A percentile compares a stretch with the other conserved stretches of the same genome.
phyloP scores from a whole-genome alignment of 768 basidiomycete species.

The Clitopilus hobsonii region DNA sequence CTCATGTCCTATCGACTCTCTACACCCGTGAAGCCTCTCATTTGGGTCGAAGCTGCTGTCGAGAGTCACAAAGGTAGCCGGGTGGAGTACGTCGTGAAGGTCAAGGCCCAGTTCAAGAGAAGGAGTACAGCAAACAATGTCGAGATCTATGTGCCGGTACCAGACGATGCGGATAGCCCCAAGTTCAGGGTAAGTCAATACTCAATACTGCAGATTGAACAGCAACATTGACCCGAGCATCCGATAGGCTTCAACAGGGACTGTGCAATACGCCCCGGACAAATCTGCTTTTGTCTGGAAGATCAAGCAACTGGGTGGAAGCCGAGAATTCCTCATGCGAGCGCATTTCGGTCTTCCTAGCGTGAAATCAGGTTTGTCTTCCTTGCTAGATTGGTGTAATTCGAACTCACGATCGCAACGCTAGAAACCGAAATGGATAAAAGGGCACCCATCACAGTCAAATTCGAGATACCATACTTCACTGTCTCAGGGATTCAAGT shows the following conservation, averaged over 20 bases:
- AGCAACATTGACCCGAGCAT: neutral
- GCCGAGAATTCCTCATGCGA: conserved; percentile 95
- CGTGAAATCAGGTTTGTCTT: conserved; percentile 80
- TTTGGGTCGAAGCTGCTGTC: conserved; percentile 96
- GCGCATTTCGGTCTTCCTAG: conserved; percentile 97
- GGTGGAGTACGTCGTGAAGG: conserved; percentile 95
- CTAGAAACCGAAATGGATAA: conserved; percentile 80
- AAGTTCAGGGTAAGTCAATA: conserved; percentile 85
- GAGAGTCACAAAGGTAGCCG: conserved; percentile 92
- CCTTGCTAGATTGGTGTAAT: neutral
- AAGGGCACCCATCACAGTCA: conserved; percentile 92
- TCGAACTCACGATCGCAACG: neutral
- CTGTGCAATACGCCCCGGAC: conserved; percentile 95
- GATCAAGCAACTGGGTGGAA: conserved; percentile 96
- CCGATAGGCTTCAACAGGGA: conserved; percentile 89
- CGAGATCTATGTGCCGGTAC: conserved; percentile 98
- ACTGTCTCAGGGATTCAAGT: conserved; percentile 98
- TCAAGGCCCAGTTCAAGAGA: conserved; percentile 96
- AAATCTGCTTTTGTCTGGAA: conserved; percentile 99
- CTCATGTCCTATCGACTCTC: conserved; percentile 97
- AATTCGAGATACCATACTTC: conserved; percentile 98
- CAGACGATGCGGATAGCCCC: conserved; percentile 96
- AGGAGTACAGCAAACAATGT: conserved; percentile 97
- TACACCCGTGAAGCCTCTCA: conserved; percentile 92
- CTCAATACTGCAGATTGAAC: neutral